phyloP scores from a whole-genome alignment of 805 yeast genomes.

The Metschnikowia kofuensis region DNA sequence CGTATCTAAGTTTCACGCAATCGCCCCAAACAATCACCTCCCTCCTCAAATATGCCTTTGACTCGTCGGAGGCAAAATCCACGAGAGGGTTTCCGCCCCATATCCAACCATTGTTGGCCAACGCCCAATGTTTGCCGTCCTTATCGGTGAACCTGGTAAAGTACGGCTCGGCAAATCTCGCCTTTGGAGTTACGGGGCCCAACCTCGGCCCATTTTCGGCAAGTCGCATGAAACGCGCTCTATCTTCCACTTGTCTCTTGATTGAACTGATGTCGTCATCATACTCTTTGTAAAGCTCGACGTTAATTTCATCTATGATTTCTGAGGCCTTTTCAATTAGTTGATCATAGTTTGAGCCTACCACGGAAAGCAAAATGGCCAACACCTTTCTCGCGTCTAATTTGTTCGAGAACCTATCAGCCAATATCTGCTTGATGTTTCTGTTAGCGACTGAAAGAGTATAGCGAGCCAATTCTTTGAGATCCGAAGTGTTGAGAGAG shows the following conservation, averaged over 20 bases:
- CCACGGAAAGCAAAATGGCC: constrained; percentile 41
- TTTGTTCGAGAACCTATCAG: constrained; percentile 51
- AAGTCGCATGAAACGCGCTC: constrained; percentile 73
- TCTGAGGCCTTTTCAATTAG: constrained; percentile 38
- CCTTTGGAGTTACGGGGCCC: constrained; percentile 53
- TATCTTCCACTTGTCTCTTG: constrained; percentile 64
- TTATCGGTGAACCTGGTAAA: constrained; percentile 66
- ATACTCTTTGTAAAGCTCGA: constrained; percentile 65
- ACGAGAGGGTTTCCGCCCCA: constrained; percentile 95
- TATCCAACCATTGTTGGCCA: constrained; percentile 98
- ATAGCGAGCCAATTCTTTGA: constrained; percentile 47
- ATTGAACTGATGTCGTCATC: constrained; percentile 71
- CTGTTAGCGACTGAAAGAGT: constrained; percentile 42
- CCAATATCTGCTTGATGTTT: constrained; percentile 42
- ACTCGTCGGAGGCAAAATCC: constrained; percentile 81
- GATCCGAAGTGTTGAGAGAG: constrained; percentile 34
- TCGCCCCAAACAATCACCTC: constrained; percentile 98
- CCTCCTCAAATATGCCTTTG: constrained; percentile 81
- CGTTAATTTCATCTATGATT: constrained; percentile 75
- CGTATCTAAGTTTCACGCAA: constrained; percentile 90
- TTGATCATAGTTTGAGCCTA: constrained; percentile 18
- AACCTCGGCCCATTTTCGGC: constrained; percentile 79
- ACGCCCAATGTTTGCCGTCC: constrained; percentile 59
- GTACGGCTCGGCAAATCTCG: constrained; percentile 80
- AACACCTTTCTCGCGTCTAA: constrained; percentile 53